These are phyloP conservation scores for Oropetium thomaeum DNA, from an alignment of 176 grass and related monocot genomes.

Conservation along the genomic window DNA sequence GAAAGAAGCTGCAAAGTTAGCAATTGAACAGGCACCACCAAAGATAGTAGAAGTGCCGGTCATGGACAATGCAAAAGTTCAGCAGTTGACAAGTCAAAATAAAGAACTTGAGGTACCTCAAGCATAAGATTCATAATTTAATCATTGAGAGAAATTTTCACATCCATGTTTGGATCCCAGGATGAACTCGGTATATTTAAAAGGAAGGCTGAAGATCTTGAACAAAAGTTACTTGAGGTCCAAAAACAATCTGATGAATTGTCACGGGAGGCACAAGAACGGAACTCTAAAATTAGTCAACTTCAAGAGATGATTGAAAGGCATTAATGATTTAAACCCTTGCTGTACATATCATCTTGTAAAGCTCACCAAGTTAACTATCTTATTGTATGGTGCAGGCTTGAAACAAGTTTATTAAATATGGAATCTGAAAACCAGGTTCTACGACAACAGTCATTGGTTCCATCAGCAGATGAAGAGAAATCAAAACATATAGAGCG, in stretches of 20 bases:
- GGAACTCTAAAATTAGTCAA: slow-evolving; percentile 51
- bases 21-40: slow-evolving; percentile 79
- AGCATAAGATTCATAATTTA: slow-evolving; percentile 6
- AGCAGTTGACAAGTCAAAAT: slow-evolving; percentile 57
- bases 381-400: slow-evolving; percentile 48
- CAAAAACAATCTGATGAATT: slow-evolving; percentile 54
- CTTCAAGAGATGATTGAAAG: slow-evolving; percentile 72
- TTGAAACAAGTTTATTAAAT: slow-evolving; percentile 66
- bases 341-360: slow-evolving; percentile 5
- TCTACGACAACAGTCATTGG: slow-evolving; percentile 68
- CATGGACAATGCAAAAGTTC: slow-evolving; percentile 67
- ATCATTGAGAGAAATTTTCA: slow-evolving; percentile 1
- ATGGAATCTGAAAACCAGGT: slow-evolving; percentile 85
- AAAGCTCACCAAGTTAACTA: slow-evolving; percentile 4
- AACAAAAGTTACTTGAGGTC: slow-evolving; percentile 57
- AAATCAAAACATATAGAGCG: slow-evolving; percentile 65
- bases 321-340: slow-evolving; percentile 34
- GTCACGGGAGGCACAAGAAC: slow-evolving; percentile 58
- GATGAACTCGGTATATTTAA: slow-evolving; percentile 58
- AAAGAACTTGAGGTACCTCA: slow-evolving; percentile 68
- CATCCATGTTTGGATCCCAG: slow-evolving; percentile 39
- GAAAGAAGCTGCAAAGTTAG: slow-evolving; percentile 75
- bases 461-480: slow-evolving; percentile 72
- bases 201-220: slow-evolving; percentile 80
- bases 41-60: slow-evolving; percentile 80